These are phyloP conservation scores for Neurospora tetrasperma DNA, from an alignment of 495 filamentous ascomycete genomes.

Conservation along the genomic window DNA sequence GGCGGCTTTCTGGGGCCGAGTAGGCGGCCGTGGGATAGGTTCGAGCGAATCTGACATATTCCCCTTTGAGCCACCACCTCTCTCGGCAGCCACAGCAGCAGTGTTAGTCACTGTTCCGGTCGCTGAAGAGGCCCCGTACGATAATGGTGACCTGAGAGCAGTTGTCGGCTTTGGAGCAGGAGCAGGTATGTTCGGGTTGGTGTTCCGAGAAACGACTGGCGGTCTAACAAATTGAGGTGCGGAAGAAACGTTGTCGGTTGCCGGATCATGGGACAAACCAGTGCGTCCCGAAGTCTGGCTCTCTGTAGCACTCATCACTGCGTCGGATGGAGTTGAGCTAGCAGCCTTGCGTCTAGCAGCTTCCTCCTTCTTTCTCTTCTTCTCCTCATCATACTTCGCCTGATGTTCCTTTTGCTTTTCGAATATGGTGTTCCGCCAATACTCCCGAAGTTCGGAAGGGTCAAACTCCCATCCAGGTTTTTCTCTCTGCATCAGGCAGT, in stretches of 20 bases:
- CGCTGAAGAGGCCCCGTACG: neutral
- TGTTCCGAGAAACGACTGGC: neutral
- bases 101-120: neutral
- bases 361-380: slow-evolving; percentile 13
- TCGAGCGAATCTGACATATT: neutral
- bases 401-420: slow-evolving; percentile 25
- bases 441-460: slow-evolving; percentile 23
- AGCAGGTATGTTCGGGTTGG: neutral
- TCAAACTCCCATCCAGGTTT: slow-evolving; percentile 26
- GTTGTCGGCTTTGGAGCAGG: neutral
- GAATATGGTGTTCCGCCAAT: slow-evolving; percentile 30
- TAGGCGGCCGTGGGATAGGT: neutral
- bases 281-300: neutral
- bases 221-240: neutral
- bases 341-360: neutral
- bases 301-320: neutral
- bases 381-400: slow-evolving; percentile 11
- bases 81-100: neutral
- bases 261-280: neutral
- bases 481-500: slow-evolving; percentile 22
- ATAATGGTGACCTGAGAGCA: neutral
- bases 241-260: neutral
- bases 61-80: neutral
- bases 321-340: neutral
- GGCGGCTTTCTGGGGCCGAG: neutral